Percentiles rank a stretch among this genome's conserved stretches.
Evolutionary conservation across 2,329 filamentous ascomycete genomes (phyloP).

Genomic region (Stachybotrys echinatus): DNA sequence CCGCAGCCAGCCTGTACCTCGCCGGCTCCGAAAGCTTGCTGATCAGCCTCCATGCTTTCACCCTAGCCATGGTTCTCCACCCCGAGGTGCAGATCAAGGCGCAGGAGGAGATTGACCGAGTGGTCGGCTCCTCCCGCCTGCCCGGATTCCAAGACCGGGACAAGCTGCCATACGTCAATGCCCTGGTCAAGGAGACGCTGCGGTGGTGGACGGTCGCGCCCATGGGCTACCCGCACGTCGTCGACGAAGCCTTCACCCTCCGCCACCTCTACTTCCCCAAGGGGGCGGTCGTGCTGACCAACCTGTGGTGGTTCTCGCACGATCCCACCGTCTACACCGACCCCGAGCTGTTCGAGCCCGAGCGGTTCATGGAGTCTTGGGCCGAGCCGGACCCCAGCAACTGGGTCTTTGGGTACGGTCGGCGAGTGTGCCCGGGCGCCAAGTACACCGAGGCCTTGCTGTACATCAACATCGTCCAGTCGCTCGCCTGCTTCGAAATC

Average conservation of each 20-base stretch:
- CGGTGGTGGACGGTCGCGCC: slow-evolving; percentile 31
- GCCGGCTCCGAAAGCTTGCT: slow-evolving; percentile 14
- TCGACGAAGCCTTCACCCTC: slow-evolving; percentile 8
- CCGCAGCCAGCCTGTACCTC: slow-evolving; percentile 11
- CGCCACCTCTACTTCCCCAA: slow-evolving; percentile 10
- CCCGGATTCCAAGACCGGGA: slow-evolving; percentile 30
- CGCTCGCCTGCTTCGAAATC: slow-evolving; percentile 35
- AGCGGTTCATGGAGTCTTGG: slow-evolving; percentile 4
- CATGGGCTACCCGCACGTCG: slow-evolving; percentile 10
- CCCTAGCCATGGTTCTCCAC: slow-evolving; percentile 38
- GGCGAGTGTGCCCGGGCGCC: slow-evolving; percentile 12
- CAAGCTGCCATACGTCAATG: slow-evolving; percentile 35
- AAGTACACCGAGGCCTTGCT: slow-evolving; percentile 11
- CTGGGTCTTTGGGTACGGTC: slow-evolving; percentile 13
- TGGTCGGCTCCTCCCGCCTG: slow-evolving; percentile 28
- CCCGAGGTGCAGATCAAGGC: slow-evolving; percentile 20
- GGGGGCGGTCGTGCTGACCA: slow-evolving; percentile 7
- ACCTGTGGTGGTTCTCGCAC: slow-evolving; percentile 9
- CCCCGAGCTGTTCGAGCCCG: slow-evolving; percentile 6
- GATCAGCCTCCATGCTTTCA: slow-evolving; percentile 29
- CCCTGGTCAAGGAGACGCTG: slow-evolving; percentile 36
- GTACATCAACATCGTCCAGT: slow-evolving; percentile 22
- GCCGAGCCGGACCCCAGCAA: slow-evolving; percentile 7
- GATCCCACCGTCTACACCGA: slow-evolving; percentile 7
- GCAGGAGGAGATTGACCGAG: slow-evolving; percentile 29